phyloP scores from a whole-genome alignment of 1,284 basidiomycete genomes.

The Puccinia sorghi region DNA sequence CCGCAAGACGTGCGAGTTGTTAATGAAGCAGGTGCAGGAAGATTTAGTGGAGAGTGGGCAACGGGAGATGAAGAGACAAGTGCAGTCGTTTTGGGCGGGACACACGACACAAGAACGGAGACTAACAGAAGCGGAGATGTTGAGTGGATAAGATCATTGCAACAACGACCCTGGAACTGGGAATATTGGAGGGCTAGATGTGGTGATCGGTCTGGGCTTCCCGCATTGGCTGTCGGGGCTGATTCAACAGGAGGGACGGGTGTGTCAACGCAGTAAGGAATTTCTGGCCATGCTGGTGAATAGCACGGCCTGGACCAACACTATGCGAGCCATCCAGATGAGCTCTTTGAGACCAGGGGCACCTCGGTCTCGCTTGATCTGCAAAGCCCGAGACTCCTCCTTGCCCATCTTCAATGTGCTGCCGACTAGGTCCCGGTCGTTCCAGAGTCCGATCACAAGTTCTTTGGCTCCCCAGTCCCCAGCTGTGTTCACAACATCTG shows the following conservation, averaged over 20 bases:
- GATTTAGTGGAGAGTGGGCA: constrained; percentile 75
- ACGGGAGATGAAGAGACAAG: constrained; percentile 72
- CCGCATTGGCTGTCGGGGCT: constrained; percentile 75
- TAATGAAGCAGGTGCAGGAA: constrained; percentile 75
- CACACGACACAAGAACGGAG: constrained; percentile 73
- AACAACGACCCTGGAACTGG: constrained; percentile 82
- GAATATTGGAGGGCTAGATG: constrained; percentile 78
- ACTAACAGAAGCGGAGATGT: constrained; percentile 80
- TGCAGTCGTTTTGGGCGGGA: constrained; percentile 82
- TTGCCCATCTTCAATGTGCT: constrained; percentile 85
- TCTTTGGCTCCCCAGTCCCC: constrained; percentile 67
- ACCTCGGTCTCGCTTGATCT: constrained; percentile 63
- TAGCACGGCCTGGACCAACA: constrained; percentile 73
- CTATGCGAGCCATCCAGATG: constrained; percentile 71
- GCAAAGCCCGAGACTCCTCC: constrained; percentile 73
- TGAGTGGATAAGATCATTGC: constrained; percentile 79
- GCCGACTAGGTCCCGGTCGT: constrained; percentile 80
- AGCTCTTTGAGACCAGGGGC: constrained; percentile 63
- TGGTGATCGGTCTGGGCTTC: constrained; percentile 85
- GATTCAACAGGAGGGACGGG: constrained; percentile 85
- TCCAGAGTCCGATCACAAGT: constrained; percentile 65
- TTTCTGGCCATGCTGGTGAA: constrained; percentile 80
- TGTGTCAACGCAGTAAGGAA: constrained; percentile 78
- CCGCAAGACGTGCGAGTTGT: constrained; percentile 67
- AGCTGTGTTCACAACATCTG: constrained; percentile 65